phyloP scores from a whole-genome alignment of 345 rosid species.

The Dimocarpus longan region DNA sequence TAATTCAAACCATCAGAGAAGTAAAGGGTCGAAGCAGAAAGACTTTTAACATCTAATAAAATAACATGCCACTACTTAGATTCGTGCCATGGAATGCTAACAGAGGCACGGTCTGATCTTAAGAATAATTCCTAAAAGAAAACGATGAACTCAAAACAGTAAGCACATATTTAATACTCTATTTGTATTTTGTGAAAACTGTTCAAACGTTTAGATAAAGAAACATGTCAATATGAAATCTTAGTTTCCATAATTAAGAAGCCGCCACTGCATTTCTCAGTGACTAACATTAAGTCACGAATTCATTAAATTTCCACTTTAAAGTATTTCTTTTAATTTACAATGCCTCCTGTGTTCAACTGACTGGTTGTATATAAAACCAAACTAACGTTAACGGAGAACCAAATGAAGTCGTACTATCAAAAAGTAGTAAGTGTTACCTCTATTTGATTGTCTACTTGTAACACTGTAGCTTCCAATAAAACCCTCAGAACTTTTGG shows the following conservation, averaged over 20 bases:
- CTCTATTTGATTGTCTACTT: conserved; percentile 83
- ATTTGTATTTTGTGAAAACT: background rate
- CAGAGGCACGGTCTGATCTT: background rate
- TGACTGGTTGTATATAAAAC: background rate
- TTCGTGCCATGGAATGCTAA: background rate
- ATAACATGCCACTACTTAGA: background rate
- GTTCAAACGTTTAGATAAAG: background rate
- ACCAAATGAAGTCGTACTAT: background rate
- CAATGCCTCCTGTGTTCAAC: background rate
- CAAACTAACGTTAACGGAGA: background rate
- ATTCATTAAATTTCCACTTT: no score
- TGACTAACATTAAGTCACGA: no score
- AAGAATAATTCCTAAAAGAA: background rate
- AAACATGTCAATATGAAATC: background rate
- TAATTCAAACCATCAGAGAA: background rate
- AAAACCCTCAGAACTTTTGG: conserved; percentile 64
- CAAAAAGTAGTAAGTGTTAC: conserved; percentile 41
- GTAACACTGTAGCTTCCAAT: conserved; percentile 73
- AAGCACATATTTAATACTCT: background rate
- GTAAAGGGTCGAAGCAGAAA: background rate
- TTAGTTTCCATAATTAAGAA: no score
- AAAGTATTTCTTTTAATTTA: no score
- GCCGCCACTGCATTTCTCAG: no score
- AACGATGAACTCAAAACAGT: background rate
- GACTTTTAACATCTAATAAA: background rate